A percentile compares a stretch with the other conserved stretches of the same genome.
Conservation (phyloP, 2,329 filamentous ascomycete species). For the Cercospora sojina region DNA sequence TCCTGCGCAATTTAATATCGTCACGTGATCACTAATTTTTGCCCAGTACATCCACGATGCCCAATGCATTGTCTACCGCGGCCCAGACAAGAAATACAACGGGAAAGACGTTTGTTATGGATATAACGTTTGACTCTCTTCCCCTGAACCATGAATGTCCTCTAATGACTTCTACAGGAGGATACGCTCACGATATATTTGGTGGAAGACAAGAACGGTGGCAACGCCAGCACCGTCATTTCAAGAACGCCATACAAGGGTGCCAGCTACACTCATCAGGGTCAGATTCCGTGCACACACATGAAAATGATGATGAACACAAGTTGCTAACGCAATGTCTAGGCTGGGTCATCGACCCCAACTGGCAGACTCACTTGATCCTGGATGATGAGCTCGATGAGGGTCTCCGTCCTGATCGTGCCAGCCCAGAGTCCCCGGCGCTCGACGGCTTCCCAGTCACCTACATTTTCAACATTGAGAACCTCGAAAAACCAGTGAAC, state of each 20-base stretch:
- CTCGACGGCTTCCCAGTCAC: slow-evolving; percentile 50
- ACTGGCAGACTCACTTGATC: slow-evolving; percentile 49
- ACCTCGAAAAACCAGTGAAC: slow-evolving; percentile 45
- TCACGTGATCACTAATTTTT: background rate
- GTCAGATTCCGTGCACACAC: background rate
- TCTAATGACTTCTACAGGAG: background rate
- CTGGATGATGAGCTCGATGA: slow-evolving; percentile 58
- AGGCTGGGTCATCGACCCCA: slow-evolving; percentile 53
- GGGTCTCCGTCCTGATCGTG: slow-evolving; percentile 42
- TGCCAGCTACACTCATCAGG: slow-evolving; percentile 47
- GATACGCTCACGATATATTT: slow-evolving; percentile 50
- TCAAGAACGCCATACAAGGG: slow-evolving; percentile 52
- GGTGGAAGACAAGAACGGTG: slow-evolving; percentile 45
- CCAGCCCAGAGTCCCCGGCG: slow-evolving; percentile 24
- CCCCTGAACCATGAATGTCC: background rate
- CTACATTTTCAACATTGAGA: slow-evolving; percentile 53
- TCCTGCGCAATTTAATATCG: rapidly evolving
- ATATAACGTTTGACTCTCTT: slow-evolving; percentile 52
- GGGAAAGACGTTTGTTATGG: slow-evolving; percentile 54
- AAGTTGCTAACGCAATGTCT: slow-evolving; percentile 39
- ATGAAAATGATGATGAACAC: background rate
- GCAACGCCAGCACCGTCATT: slow-evolving; percentile 42
- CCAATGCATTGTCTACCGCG: slow-evolving; percentile 55
- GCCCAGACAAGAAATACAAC: slow-evolving; percentile 48
- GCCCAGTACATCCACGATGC: slow-evolving; percentile 55